Evolutionary conservation across 148 eudicot genomes (phyloP), one percentile per base, ranked within the genome.

Genomic region (Rhododendron molle): DNA sequence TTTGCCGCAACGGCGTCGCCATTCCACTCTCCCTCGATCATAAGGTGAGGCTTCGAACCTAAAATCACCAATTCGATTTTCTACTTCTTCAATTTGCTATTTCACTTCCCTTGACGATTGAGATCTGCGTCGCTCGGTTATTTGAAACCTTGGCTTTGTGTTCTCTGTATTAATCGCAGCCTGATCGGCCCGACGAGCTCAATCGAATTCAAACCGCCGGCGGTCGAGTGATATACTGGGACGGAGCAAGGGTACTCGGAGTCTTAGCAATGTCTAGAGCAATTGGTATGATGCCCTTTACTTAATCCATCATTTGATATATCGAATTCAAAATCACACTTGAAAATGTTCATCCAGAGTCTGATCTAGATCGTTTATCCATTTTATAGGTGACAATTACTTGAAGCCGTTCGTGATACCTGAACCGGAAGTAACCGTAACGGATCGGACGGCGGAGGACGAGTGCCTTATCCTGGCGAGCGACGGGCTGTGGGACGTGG

Each of bases 21-120:
- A 85, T 89, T 47, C 93, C 91, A 1, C 89, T 91, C 30, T 91
- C 93, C 44, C 54, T 56, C 12, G 93, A 91, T 83, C 93, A 91
- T 58, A 91, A 91, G 90, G 93, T 89, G 58, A 4, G 82, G 9
- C 81, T 5, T 46, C 49, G 1, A 4, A 16, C 40, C 3, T 15
- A 12, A 30, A 28, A 14, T 13, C 76, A 72, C 40, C 74, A 2
- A 69, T 72, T 72, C 76, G 43, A 14, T 28, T 9, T 8, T 10
- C 26, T 65, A 4, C 10, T 10, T 9, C 72, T 36, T 38, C n/a
- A 1, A 21, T 26, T 20, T 14, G n/a, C 28, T 40, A 18, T 20
- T 43, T 40, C 30, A 20, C 36, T 20, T 23, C 44, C 5, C 44
- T 77, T 43, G 20, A 77, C 0, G 30, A 23, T 44, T 43, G 28